These are phyloP conservation scores for Elsinoe fawcettii DNA, from an alignment of 2,329 filamentous ascomycete species.

Conservation along the genomic window DNA sequence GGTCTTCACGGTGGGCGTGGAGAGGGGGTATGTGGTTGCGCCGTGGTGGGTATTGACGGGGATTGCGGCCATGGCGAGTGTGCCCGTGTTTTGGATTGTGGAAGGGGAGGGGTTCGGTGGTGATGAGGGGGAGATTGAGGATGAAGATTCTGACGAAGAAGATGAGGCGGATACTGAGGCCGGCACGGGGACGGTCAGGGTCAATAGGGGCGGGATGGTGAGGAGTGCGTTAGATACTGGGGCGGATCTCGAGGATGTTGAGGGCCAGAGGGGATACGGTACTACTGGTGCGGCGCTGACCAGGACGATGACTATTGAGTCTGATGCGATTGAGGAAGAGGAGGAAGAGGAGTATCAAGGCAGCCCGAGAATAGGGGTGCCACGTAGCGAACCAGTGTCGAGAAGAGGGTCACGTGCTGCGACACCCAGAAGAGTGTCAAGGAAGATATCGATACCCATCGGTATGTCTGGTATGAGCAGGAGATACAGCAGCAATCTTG, in stretches of 20 bases:
- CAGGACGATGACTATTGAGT: slow-evolving; percentile 27
- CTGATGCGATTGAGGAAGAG: slow-evolving; percentile 21
- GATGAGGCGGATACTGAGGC: slow-evolving; percentile 20
- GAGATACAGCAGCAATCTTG: slow-evolving; percentile 40
- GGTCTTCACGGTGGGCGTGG: slow-evolving; percentile 68
- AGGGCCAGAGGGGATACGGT: slow-evolving; percentile 35
- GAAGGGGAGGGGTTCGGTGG: slow-evolving; percentile 62
- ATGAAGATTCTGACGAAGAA: slow-evolving; percentile 31
- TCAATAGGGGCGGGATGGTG: slow-evolving; percentile 15
- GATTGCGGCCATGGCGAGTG: slow-evolving; percentile 55
- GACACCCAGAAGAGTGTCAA: slow-evolving; percentile 27
- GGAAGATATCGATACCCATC: slow-evolving; percentile 37
- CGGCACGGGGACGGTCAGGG: slow-evolving; percentile 21
- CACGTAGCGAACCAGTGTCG: slow-evolving; percentile 14
- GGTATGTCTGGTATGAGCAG: slow-evolving; percentile 42
- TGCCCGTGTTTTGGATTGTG: slow-evolving; percentile 67
- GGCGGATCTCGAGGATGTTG: slow-evolving; percentile 2
- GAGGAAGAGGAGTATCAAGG: slow-evolving; percentile 19
- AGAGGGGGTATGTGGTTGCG: slow-evolving; percentile 65
- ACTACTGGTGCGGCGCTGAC: slow-evolving; percentile 31
- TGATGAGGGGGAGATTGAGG: slow-evolving; percentile 28
- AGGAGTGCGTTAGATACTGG: not conserved
- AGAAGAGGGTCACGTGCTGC: slow-evolving; percentile 20
- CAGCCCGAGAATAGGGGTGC: slow-evolving; percentile 16
- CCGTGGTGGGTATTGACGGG: slow-evolving; percentile 72